Evolutionary conservation across 768 basidiomycete species (phyloP), one percentile per base, ranked within the genome.

Genomic region (Boletales sp.): DNA sequence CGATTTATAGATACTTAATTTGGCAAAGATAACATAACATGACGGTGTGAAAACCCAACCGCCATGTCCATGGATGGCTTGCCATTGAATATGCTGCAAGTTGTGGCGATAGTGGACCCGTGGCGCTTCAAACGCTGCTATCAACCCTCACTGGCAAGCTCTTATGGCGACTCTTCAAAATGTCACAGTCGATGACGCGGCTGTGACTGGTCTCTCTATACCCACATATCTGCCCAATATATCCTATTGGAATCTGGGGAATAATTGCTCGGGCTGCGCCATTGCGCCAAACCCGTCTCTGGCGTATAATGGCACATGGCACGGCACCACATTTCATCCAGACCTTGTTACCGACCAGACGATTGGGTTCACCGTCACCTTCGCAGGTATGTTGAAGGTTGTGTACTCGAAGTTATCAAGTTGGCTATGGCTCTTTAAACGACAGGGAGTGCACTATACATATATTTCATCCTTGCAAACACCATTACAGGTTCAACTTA

Each of bases 261-360:
- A 53, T 9, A 34, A 30, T 11, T 61, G 59, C n/a, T 8, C 48
- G 0, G 6, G 0, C 3, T 61, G 60, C 11, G 0, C 8, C 2
- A 46, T 19, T 2, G 1, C 39, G 3, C 56, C 49, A 3, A 41
- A 56, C 38, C 37, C 53, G 4, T 12, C 48, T 1, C 18, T 4
- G n/a, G 56, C 41, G 4, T 51, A 58, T 30, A 34, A 58, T 8
- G 50, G 38, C 5, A 61, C 59, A 37, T 61, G 59, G 59, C 59
- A 61, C 15, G 59, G 53, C 5, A 1, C 41, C 3, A 61, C 49
- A 8, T 55, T 9, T 11, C 0, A 2, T 37, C 25, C 25, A 28
- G 25, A 28, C 25, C 25, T 28, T 7, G 25, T 28, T 4, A 1
- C 25, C 4, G 25, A 28, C 25, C 25, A 28, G 7, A 28, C 25